Conservation (phyloP, 106 monocot species). For the Dendrobium nobile region DNA sequence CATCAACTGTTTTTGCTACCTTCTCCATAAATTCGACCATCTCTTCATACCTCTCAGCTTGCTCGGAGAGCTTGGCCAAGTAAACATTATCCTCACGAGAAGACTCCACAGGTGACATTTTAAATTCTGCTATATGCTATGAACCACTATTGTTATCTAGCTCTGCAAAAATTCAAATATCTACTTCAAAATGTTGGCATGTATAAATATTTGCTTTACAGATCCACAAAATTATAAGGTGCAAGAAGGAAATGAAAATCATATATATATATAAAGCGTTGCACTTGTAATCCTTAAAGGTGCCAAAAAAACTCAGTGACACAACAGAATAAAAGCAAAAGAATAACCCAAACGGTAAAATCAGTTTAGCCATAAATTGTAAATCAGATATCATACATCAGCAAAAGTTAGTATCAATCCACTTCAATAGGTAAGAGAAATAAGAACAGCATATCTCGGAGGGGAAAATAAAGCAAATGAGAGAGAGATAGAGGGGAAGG, state of each 20-base stretch:
- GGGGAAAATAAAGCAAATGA: not conserved
- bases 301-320: not conserved
- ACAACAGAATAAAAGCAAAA: not conserved
- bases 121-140: constrained; percentile 1
- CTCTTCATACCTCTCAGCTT: constrained; percentile 44
- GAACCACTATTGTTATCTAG: not conserved
- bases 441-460: not conserved
- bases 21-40: constrained; percentile 54
- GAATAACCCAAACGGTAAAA: not conserved
- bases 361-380: not conserved
- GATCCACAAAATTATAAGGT: not conserved
- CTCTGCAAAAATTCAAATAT: not conserved
- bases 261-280: not conserved
- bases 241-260: not conserved
- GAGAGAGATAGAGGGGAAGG: not conserved
- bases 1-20: constrained; percentile 40
- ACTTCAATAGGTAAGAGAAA: not conserved
- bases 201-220: too few relatives aligned
- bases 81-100: constrained; percentile 46
- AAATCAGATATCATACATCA: not conserved
- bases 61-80: constrained; percentile 43
- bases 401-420: not conserved
- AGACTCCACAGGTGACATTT: constrained; percentile 23
- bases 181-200: not conserved
- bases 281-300: not conserved